Base-by-base conservation (phyloP, 139 green algal species). In the Chlorella vulgaris region DNA sequence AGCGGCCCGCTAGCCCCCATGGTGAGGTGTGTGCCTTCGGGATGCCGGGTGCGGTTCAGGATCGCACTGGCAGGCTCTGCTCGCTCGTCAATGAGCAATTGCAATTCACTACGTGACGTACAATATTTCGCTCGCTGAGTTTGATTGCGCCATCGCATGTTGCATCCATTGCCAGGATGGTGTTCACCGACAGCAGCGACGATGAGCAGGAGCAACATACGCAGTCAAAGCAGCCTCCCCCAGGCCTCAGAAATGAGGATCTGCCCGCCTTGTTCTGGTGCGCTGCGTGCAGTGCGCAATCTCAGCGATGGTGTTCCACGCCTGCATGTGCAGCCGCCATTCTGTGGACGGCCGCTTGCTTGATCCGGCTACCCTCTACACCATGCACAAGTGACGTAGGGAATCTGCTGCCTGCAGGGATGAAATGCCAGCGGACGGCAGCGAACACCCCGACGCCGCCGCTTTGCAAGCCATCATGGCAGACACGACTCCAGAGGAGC, bases 401-500 rank as follows among this genome's bases (percentile, higher is more conserved):
- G 55, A 65, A 31, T 31, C 55, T 26, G 2, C 33, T 26, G 13
- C 13, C 35, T 42, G 50, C 73, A 79, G 93, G 92, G 92, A 96
- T 60, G 60, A 83, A 2, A 86, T 94, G 76, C 93, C 93, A 21
- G 35, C 67, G 0, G 86, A 93, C 3, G 86, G 91, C 28, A 81
- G 89, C 10, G 79, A 90, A 3, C 86, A 96, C 29, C 74, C 90
- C 10, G 91, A 95, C 31, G 85, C 81, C 4, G 78, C 83, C 28
- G 93, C 91, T 1, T 87, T 97, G 39, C 80, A 94, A 33, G 89
- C 92, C 0, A 73, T 97, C 33, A 83, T 89, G 29, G 91, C 90
- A 2, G 93, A 97, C 73, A 85, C 76, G 4, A 94, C 88, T 4
- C 91, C 90, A 2, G 91, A 93, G 40, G 93, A 96, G 83, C 65